These are phyloP conservation scores for Penicillium polonicum DNA, from an alignment of 2,329 filamentous ascomycete species.

Conservation along the genomic window DNA sequence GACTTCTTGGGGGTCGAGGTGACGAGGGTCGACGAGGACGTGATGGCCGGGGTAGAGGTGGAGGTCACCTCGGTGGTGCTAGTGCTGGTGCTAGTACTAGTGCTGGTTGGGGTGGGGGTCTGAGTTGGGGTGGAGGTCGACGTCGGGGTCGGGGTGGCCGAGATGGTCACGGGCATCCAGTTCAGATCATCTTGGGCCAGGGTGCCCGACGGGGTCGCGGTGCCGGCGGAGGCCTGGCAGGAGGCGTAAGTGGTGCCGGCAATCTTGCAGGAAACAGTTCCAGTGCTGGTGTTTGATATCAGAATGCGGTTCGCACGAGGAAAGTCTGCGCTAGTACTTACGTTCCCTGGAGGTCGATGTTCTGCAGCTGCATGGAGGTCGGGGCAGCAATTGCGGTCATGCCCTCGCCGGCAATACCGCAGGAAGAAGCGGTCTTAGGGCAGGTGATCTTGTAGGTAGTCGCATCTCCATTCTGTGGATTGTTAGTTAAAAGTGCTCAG, in stretches of 20 bases:
- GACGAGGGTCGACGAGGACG: constrained; percentile 4
- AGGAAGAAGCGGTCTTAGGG: constrained; percentile 16
- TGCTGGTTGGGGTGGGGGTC: constrained; percentile 9
- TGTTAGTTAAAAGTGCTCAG: constrained; percentile 2
- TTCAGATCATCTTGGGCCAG: constrained; percentile 19
- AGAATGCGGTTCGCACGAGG: neutral
- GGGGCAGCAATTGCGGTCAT: constrained; percentile 25
- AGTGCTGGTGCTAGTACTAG: constrained; percentile 8
- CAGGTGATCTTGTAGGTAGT: constrained; percentile 27
- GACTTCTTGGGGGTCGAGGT: constrained; percentile 19
- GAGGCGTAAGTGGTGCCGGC: constrained; percentile 28
- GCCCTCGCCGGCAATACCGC: constrained; percentile 22
- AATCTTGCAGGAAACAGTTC: constrained; percentile 27
- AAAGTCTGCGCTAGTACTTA: constrained; percentile 9
- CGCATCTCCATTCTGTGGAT: constrained; percentile 19
- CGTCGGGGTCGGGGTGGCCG: constrained; percentile 22
- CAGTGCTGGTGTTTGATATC: constrained; percentile 10
- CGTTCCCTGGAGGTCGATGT: constrained; percentile 20
- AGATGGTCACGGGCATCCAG: constrained; percentile 30
- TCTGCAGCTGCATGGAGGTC: constrained; percentile 19
- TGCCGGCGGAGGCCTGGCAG: constrained; percentile 23
- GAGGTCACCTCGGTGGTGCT: neutral
- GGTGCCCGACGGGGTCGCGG: constrained; percentile 17
- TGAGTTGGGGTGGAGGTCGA: constrained; percentile 19
- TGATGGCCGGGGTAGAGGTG: constrained; percentile 13